These are phyloP conservation scores for Fusarium kyushuense DNA, from an alignment of 2,329 filamentous ascomycete species.

Conservation along the genomic window DNA sequence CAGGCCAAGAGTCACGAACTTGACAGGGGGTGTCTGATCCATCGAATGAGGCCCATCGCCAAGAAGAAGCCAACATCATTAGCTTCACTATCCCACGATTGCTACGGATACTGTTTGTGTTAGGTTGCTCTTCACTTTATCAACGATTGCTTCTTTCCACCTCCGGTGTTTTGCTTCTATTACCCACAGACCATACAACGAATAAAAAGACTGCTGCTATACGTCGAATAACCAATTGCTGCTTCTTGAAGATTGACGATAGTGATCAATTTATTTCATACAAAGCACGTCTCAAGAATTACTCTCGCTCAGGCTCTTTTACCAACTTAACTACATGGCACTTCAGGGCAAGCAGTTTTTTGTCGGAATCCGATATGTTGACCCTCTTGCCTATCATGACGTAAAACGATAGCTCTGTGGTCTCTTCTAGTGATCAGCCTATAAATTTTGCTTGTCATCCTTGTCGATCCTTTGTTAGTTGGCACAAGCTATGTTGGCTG, in stretches of 20 bases:
- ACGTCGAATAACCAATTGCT: background rate
- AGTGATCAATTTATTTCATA: background rate
- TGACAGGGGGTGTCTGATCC: slow-evolving; percentile 22
- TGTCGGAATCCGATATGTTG: background rate
- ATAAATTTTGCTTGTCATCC: slow-evolving; percentile 1
- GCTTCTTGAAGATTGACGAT: background rate
- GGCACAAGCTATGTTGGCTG: slow-evolving; percentile 6
- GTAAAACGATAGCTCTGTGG: slow-evolving; percentile 3
- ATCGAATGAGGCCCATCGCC: slow-evolving; percentile 26
- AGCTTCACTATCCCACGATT: slow-evolving; percentile 8
- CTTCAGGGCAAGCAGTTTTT: background rate
- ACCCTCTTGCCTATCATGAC: slow-evolving; percentile 19
- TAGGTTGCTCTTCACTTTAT: background rate
- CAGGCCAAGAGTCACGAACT: slow-evolving; percentile 33
- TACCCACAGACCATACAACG: background rate
- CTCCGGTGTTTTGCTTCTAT: background rate
- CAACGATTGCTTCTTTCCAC: background rate
- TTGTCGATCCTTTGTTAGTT: slow-evolving; percentile 23
- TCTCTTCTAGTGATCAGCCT: background rate
- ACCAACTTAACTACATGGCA: background rate
- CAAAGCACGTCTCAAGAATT: background rate
- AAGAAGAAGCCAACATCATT: slow-evolving; percentile 29
- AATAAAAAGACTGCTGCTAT: background rate
- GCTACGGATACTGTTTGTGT: background rate
- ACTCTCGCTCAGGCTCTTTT: background rate